A percentile compares a stretch with the other conserved stretches of the same genome.
Evolutionary conservation across 495 filamentous ascomycete genomes (phyloP).

Genomic region (Bacidia gigantensis): DNA sequence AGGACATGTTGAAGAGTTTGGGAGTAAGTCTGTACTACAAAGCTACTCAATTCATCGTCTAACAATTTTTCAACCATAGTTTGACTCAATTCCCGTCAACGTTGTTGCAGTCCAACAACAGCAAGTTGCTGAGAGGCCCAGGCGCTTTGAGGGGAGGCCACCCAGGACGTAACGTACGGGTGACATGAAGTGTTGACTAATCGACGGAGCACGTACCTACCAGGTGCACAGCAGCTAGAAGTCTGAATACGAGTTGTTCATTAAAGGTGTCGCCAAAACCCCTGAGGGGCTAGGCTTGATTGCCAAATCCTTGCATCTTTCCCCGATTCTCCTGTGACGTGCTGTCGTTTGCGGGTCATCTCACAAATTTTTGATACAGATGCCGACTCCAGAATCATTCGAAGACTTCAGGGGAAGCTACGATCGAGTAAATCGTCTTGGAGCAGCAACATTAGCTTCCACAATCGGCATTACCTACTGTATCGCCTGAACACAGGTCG

Average conservation of each 20-base stretch:
- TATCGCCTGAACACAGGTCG: too few relatives aligned
- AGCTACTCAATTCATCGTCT: not conserved
- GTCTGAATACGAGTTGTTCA: conserved; percentile 45
- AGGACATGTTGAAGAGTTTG: conserved; percentile 94
- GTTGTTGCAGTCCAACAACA: conserved; percentile 79
- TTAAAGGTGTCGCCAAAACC: conserved; percentile 85
- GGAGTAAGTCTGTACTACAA: conserved; percentile 54
- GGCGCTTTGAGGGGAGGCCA: conserved; percentile 44
- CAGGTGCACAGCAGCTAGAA: conserved; percentile 18
- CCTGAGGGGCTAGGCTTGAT: conserved; percentile 66
- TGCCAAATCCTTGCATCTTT: conserved; percentile 38
- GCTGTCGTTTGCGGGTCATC: not conserved
- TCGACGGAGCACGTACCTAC: not conserved
- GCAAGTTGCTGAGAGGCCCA: conserved; percentile 66
- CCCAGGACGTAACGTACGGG: conserved; percentile 23
- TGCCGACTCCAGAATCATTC: too few relatives aligned
- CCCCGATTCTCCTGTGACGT: not conserved
- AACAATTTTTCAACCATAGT: conserved; percentile 39
- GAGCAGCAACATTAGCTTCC: too few relatives aligned
- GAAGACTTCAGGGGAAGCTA: too few relatives aligned
- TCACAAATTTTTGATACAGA: too few relatives aligned
- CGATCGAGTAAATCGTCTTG: too few relatives aligned
- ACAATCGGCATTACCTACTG: too few relatives aligned
- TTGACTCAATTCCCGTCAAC: conserved; percentile 93
- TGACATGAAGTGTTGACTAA: conserved; percentile 10